These are phyloP conservation scores for Mucor piriformis DNA, from an alignment of 371 early-diverging fungal genomes.

Conservation along the genomic window DNA sequence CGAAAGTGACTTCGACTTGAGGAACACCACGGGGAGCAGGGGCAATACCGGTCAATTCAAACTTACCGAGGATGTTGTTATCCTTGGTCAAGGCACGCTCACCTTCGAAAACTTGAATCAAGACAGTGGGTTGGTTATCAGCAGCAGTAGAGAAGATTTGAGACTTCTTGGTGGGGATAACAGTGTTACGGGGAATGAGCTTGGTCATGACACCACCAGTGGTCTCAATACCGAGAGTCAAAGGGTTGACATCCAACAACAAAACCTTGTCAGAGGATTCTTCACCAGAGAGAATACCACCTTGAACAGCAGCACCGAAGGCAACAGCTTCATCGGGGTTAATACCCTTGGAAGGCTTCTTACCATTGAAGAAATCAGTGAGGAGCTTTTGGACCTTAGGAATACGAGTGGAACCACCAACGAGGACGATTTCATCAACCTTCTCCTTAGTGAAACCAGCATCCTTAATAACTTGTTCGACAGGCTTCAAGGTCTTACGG, in stretches of 20 bases:
- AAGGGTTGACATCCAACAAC: slow-evolving; percentile 96
- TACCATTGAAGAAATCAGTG: slow-evolving; percentile 89
- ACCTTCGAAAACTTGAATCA: slow-evolving; percentile 98
- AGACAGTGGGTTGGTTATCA: slow-evolving; percentile 97
- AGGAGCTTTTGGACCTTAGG: slow-evolving; percentile 97
- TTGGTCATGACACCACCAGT: slow-evolving; percentile 96
- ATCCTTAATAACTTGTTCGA: slow-evolving; percentile 97
- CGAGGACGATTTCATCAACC: slow-evolving; percentile 98
- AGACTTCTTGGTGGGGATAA: slow-evolving; percentile 98
- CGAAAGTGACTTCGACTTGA: slow-evolving; percentile 92
- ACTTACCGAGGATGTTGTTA: slow-evolving; percentile 97
- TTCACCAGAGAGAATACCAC: slow-evolving; percentile 95
- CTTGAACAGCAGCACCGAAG: slow-evolving; percentile 93
- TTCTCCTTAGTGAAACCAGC: slow-evolving; percentile 86
- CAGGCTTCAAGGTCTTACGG: slow-evolving; percentile 95
- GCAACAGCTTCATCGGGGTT: slow-evolving; percentile 99
- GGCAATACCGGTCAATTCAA: slow-evolving; percentile 87
- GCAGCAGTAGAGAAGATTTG: slow-evolving; percentile 99
- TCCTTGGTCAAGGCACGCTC: slow-evolving; percentile 96
- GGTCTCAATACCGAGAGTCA: slow-evolving; percentile 98
- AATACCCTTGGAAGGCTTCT: slow-evolving; percentile 91
- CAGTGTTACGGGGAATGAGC: slow-evolving; percentile 96
- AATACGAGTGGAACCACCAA: slow-evolving; percentile 99
- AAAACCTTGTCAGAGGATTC: slow-evolving; percentile 80
- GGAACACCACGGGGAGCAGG: slow-evolving; percentile 93